Evolutionary conservation across 306 rosid genomes (phyloP), one percentile per base, ranked within the genome.

Genomic region (Boehmeria nivea): DNA sequence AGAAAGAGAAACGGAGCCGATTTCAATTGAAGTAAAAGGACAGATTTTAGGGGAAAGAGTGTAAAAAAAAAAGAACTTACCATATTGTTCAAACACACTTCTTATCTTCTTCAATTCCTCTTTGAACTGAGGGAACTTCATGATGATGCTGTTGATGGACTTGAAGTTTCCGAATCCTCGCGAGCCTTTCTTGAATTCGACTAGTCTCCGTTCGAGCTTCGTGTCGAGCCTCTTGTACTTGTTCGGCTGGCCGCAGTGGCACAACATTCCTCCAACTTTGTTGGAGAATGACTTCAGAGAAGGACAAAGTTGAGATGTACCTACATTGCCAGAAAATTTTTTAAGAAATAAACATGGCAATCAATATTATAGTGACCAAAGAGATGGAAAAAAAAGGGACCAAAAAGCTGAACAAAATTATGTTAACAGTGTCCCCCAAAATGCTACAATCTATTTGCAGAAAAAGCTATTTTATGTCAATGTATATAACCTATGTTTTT

Each of bases 91-190:
- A 83, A 89, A 89, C 34, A 77, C 86, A 53, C 65, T 79, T 66
- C 79, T 75, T 31, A 86, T 72, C 17, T 76, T 68, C 72, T 76
- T 82, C 53, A 86, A 58, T 47, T 73, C 80, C 60, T 85, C 82
- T 62, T 51, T 79, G 68, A 83, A 75, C 74, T 71, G 85, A 40
- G 97, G 94, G 70, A 89, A 89, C 68, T 75, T 25, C 81, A 89
- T 59, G 33, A 89, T 79, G 44, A 86, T 64, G 61, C 84, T 78
- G 71, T 89, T 79, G 48, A 89, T 63, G 24, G 95, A 77, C 80
- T 79, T 89, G 53, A 89, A 79, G 38, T 43, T 75, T 57, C 59
- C 61, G 31, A 60, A 55, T 31, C 78, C 85, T 25, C 59, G 33
- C 47, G 71, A 79, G 37, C 64, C 36, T 75, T 63, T 86, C 67